phyloP scores from a whole-genome alignment of 2,329 filamentous ascomycete genomes.

The Fusarium irregulare region DNA sequence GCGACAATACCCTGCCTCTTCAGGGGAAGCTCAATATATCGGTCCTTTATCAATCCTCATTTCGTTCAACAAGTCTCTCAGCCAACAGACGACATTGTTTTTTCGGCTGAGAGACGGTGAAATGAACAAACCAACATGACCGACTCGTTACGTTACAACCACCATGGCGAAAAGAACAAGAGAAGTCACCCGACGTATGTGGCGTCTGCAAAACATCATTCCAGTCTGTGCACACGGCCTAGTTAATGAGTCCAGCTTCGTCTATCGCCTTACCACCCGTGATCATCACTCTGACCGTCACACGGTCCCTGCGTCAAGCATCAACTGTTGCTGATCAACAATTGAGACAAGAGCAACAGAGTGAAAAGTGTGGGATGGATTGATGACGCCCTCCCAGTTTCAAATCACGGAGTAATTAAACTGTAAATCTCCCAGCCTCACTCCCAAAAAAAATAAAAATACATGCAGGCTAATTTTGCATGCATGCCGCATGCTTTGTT shows the following conservation, averaged over 20 bases:
- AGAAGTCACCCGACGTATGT: not conserved
- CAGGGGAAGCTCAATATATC: too few relatives aligned
- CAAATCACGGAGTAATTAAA: constrained; percentile 1
- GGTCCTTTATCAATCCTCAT: too few relatives aligned
- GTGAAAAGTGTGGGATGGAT: too few relatives aligned
- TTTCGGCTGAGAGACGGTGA: too few relatives aligned
- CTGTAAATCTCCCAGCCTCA: not conserved
- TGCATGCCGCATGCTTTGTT: not conserved
- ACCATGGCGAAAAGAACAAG: not conserved
- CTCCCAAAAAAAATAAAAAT: not conserved
- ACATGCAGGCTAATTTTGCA: not conserved
- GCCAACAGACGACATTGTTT: too few relatives aligned
- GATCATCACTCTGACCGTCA: not conserved
- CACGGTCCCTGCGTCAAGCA: not conserved
- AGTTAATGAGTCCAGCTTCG: not conserved
- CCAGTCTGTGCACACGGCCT: not conserved
- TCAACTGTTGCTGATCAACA: not conserved
- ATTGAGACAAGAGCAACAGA: too few relatives aligned
- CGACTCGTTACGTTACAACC: not conserved
- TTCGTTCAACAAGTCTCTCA: fast-evolving
- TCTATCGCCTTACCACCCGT: not conserved
- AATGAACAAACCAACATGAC: not conserved
- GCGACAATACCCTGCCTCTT: too few relatives aligned
- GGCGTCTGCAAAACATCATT: not conserved
- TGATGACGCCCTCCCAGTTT: not conserved